Base-by-base conservation (phyloP, 495 filamentous ascomycete genomes). In the Halenospora varia region DNA sequence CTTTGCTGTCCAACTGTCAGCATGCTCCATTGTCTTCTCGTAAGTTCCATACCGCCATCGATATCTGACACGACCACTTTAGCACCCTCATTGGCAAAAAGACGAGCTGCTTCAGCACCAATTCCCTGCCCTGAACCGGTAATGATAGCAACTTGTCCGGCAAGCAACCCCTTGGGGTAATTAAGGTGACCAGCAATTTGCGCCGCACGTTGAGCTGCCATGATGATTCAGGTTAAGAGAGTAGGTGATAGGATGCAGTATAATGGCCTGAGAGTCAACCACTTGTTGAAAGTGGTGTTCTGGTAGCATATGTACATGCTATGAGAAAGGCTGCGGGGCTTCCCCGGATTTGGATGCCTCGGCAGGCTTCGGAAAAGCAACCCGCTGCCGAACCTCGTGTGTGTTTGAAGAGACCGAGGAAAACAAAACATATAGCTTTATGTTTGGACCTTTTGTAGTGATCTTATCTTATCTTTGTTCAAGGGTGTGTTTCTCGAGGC, bases 61-160 rank as follows among this genome's bases (percentile, higher is more conserved):
- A 94, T 88, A 72, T 94, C 90, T 19, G 89, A 83, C 48, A 96
- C 75, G 2, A 96, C 73, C 2, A 94, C 90, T 67, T 86, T 90
- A 0, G 90, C 88, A 19, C 90, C 90, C 66, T 96, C 90, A 57
- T 89, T 89, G 24, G 88, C 89, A 65, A 95, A 96, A 8, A 93
- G 70, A 15, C 85, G 73, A 13, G 90, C 90, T 26, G 86, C 77
- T 72, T 93, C 90, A 25, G 90, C 90, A 24, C 90, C 90, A 68
- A 95, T 95, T 62, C 90, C 90, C 72, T 96, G 89, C n/a, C 87
- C 90, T 15, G 83, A 82, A 48, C 90, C 90, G 29, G 90, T 96
- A 65, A 95, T 85, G 69, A 96, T 92, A 65, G 89, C 89, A n/a
- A 86, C 82, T 71, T 94, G 88, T 53, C 85, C 84, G 40, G 79